Base-by-base conservation (phyloP, 805 yeast genomes). In the Kuraishia cidri region DNA sequence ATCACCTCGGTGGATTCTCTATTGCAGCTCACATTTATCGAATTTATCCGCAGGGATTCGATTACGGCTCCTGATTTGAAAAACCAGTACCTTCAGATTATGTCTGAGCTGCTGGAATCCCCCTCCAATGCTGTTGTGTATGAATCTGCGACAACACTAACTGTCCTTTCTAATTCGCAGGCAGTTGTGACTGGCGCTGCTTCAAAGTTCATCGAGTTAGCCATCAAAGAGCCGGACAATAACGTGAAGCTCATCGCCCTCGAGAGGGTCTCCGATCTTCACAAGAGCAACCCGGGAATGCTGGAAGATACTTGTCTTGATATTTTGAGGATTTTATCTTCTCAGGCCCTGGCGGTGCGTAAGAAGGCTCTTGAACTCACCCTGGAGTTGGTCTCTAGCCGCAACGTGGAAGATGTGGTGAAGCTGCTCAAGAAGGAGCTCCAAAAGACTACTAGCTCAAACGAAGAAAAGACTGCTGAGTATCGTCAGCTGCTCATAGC, bases 351-450 rank as follows among this genome's bases (percentile, higher is more conserved):
- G 39, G 97, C 83, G 45, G 97, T 92, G 35, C 85, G 95, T 52
- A 71, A 75, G 43, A 84, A 83, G 58, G 95, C 95, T 4, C 68
- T 94, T 40, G 80, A 78, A 36, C 82, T 90, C 32, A 74, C 94
- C n/a, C 64, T 92, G 50, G 70, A 76, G 40, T 69, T 92, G 50
- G 78, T 87, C 30, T 69, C 94, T 26, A 73, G 80, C 45, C 83
- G 94, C 64, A 90, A 90, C 45, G 95, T 87, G 33, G 96, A 87
- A 50, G 95, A 86, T 49, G 95, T 90, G 24, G 82, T 92, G 42
- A 85, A 87, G 50, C 71, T 90, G 44, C 74, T 92, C 58, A 90
- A 85, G 63, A 92, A 86, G 52, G 99, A 92, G 61, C 71, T 92
- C 36, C 79, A 80, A 47, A 75, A 72, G 42, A 75, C 95, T 4